Evolutionary conservation across 2,329 filamentous ascomycete species (phyloP), one percentile per base, ranked within the genome.

Genomic region (Alternaria metachromatica): DNA sequence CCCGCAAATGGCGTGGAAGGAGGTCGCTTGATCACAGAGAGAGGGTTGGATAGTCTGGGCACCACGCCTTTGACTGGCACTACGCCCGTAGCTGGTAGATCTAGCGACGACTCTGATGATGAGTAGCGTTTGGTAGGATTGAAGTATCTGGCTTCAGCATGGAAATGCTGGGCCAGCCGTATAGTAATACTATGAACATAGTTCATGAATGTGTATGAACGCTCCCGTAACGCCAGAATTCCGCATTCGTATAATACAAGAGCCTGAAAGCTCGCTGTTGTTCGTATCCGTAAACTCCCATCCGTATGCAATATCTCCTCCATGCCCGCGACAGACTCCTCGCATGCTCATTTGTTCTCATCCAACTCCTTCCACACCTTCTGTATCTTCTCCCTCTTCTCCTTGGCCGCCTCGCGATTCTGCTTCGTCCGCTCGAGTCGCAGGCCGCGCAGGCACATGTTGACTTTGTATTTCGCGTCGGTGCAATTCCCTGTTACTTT

Each of bases 401-500:
- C 73, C 80, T 88, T 87, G 66, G 93, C 86, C 70, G 85, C 79
- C 78, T 92, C 87, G 73, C 92, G 88, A 79, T 99, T 98, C 72
- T 85, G 83, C 69, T 87, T 88, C 56, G 94, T 94, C 60, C 90
- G 89, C 80, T 94, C 92, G 55, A 90, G 83, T 75, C 96, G 88
- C 80, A 97, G 93, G 41, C 87, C 89, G 67, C 92, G 89, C 56
- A 99, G 86, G 78, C 96, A 99, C 76, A 88, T 87, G 82, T 92
- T 96, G 72, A 99, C 92, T 62, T 93, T 85, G 45, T 88, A 86
- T 81, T 99, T 99, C 66, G 91, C 87, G 44, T 90, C 87, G 80
- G 93, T 98, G 87, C 96, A 99, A 85, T 92, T 93, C 60, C 96
- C 96, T 65, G 93, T 84, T 2, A 92, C 90, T 82, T 97, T 97